These are phyloP conservation scores for Tulasnella sp. DNA, from an alignment of 768 basidiomycete genomes.

Conservation along the genomic window DNA sequence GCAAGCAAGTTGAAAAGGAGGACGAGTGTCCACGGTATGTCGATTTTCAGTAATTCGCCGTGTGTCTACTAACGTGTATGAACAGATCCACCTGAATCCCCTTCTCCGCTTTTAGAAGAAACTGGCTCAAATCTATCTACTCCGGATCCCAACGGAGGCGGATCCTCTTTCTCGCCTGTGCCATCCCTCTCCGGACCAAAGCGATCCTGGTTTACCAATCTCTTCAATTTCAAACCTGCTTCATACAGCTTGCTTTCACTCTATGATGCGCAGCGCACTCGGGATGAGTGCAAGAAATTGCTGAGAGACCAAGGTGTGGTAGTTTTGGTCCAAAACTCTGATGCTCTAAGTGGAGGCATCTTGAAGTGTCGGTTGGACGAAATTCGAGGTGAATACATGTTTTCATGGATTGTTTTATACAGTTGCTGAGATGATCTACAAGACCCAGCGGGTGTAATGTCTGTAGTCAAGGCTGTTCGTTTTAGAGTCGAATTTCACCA, in stretches of 20 bases:
- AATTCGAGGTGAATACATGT: conserved; percentile 29
- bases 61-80: neutral
- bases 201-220: conserved; percentile 69
- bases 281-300: conserved; percentile 59
- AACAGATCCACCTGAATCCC: no score
- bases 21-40: neutral
- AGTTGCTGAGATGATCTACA: neutral
- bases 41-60: neutral
- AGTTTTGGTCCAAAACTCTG: conserved; percentile 40
- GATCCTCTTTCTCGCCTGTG: no score
- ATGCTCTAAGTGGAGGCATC: conserved; percentile 38
- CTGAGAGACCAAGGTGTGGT: conserved; percentile 58
- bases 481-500: conserved; percentile 69
- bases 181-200: conserved; percentile 30
- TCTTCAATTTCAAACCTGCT: conserved; percentile 75
- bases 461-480: conserved; percentile 51
- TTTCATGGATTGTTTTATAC: neutral
- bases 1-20: neutral
- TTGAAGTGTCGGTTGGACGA: conserved; percentile 72
- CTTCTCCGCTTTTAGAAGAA: no score
- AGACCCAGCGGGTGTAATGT: conserved; percentile 42
- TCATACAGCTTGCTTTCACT: conserved; percentile 45
- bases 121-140: no score
- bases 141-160: no score
- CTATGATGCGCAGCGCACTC: conserved; percentile 31